Evolutionary conservation across 2,329 filamentous ascomycete genomes (phyloP).

Genomic region (Zymoseptoria crescenta): DNA sequence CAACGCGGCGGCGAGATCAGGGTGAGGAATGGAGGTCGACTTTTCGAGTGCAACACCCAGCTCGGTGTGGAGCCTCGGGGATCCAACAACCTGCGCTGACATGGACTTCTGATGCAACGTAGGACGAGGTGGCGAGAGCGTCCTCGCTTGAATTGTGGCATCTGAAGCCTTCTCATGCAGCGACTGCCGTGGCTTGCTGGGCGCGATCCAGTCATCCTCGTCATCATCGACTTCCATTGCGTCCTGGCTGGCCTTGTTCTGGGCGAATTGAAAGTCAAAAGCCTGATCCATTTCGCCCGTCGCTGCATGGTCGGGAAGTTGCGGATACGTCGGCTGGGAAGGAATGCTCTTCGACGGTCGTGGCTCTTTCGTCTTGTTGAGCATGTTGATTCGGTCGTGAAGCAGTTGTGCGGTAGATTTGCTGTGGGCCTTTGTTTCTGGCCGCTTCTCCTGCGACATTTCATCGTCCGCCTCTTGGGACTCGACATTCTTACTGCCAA

Average conservation of each 20-base stretch:
- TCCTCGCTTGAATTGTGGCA: slow-evolving; percentile 6
- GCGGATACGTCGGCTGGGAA: slow-evolving; percentile 35
- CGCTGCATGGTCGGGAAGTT: slow-evolving; percentile 24
- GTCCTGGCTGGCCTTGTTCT: slow-evolving; percentile 9
- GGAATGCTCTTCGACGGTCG: slow-evolving; percentile 36
- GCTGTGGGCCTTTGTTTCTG: slow-evolving; percentile 53
- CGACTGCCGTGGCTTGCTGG: slow-evolving; percentile 25
- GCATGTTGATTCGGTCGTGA: slow-evolving; percentile 82
- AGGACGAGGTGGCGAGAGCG: slow-evolving; percentile 32
- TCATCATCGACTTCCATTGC: slow-evolving; percentile 35
- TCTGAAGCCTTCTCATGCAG: slow-evolving; percentile 8
- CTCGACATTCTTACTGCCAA: slow-evolving; percentile 58
- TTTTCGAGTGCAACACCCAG: slow-evolving; percentile 47
- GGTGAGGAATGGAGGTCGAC: slow-evolving; percentile 39
- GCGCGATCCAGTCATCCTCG: slow-evolving; percentile 54
- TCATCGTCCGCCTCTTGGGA: slow-evolving; percentile 50
- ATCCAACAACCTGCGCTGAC: slow-evolving; percentile 33
- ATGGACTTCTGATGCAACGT: slow-evolving; percentile 30
- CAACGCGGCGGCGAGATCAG: slow-evolving; percentile 31
- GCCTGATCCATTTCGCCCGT: slow-evolving; percentile 12
- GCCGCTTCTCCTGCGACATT: slow-evolving; percentile 35
- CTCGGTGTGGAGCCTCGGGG: slow-evolving; percentile 35
- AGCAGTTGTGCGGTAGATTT: slow-evolving; percentile 91
- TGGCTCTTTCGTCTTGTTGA: slow-evolving; percentile 48
- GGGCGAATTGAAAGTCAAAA: slow-evolving; percentile 5